Base-by-base conservation (phyloP, 2,329 filamentous ascomycete species). In the Diaporthe ampelina region DNA sequence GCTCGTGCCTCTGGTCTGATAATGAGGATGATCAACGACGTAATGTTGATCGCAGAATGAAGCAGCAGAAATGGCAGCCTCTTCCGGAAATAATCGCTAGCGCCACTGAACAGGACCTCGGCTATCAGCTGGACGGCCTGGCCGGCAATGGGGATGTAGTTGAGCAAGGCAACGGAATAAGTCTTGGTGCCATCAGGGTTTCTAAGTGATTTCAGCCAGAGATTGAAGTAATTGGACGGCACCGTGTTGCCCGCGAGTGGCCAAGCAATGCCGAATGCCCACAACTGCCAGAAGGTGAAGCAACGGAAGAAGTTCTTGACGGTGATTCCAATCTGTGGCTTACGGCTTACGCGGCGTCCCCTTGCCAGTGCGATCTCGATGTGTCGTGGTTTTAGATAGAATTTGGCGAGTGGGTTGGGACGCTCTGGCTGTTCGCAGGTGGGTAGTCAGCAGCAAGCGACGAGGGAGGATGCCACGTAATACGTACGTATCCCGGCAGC, bases 261-360 rank as follows among this genome's bases (percentile, higher is more conserved):
- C 72, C 72, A 74, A 9, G 72, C 63, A 4, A 70, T 29, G 1
- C 54, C 65, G 21, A 74, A 57, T 7, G 65, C 63, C 72, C 72
- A 74, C 2, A 74, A n/a, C 56, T 74, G 72, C 72, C 72, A 74
- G 45, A 70, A 70, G 0, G 65, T 74, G 35, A 74, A 74, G 43
- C 72, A 74, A 11, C 72, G 72, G 37, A 70, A 37, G 57, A 74
- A 74, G 43, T 57, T 57, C 48, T 74, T 70, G 4, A 40, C 11
- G 0, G 65, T 74, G 35, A 74, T 74, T 3, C 72, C 72, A 9
- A 74, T 43, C 26, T 74, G 72, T 2, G 72, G 63, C 54, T 74
- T 74, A 8, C 72, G 65, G 17, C 43, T 48, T 1, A 73, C 63
- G 6, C 72, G 72, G n/a, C 72, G 72, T 15, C 56, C 63, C 19